These are phyloP conservation scores for Fistulinella cinereoalba DNA, from an alignment of 1,284 basidiomycete genomes.

Conservation along the genomic window DNA sequence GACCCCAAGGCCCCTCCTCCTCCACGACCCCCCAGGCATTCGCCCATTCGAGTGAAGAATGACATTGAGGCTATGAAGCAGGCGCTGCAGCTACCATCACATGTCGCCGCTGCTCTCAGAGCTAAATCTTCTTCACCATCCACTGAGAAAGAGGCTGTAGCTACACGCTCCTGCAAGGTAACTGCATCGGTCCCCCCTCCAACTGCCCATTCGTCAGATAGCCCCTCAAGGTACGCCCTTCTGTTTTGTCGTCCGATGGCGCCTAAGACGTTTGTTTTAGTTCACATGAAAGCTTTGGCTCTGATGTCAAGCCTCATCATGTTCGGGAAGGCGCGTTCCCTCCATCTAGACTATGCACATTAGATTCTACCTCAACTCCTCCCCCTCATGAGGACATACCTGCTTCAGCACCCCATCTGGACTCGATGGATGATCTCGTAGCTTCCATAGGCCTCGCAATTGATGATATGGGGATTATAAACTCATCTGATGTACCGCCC, in stretches of 20 bases:
- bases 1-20: slow-evolving; percentile 48
- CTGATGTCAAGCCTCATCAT: slow-evolving; percentile 41
- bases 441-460: slow-evolving; percentile 36
- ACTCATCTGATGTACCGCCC: slow-evolving; percentile 33
- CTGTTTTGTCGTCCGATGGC: not conserved
- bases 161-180: slow-evolving; percentile 6
- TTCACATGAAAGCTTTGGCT: slow-evolving; percentile 17
- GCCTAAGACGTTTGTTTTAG: slow-evolving; percentile 11
- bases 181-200: not conserved
- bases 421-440: slow-evolving; percentile 36
- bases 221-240: slow-evolving; percentile 23
- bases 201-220: slow-evolving; percentile 8
- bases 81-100: slow-evolving; percentile 53
- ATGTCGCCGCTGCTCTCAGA: slow-evolving; percentile 46
- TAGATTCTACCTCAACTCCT: slow-evolving; percentile 27
- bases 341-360: slow-evolving; percentile 44
- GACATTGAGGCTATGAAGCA: slow-evolving; percentile 56
- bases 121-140: slow-evolving; percentile 16
- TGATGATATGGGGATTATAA: slow-evolving; percentile 38
- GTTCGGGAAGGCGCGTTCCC: slow-evolving; percentile 67
- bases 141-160: slow-evolving; percentile 3
- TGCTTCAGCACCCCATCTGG: slow-evolving; percentile 20
- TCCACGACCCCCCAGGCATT: slow-evolving; percentile 63
- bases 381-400: slow-evolving; percentile 14
- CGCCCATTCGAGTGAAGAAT: slow-evolving; percentile 44